A percentile compares a stretch with the other conserved stretches of the same genome.
phyloP scores from a whole-genome alignment of 257 asterid species.

The Plantago ovata region DNA sequence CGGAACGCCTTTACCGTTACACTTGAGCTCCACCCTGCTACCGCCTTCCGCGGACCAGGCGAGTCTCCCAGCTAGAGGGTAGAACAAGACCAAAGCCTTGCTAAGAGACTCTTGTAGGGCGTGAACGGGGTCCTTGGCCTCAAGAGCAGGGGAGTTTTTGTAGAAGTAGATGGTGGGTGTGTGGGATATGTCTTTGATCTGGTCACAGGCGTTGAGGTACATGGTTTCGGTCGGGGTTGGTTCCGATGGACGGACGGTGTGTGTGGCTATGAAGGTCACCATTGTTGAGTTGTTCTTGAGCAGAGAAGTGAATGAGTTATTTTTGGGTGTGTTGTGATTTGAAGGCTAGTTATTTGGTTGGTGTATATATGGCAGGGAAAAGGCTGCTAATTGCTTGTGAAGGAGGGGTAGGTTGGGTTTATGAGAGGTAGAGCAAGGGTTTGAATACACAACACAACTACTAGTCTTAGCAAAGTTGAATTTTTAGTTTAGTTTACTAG shows the following conservation, averaged over 20 bases:
- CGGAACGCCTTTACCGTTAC: conserved; percentile 51
- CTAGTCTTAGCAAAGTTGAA: no score
- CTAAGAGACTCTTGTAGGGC: conserved; percentile 38
- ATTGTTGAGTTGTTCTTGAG: conserved; percentile 5
- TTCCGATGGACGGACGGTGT: conserved; percentile 50
- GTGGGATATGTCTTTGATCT: conserved; percentile 45
- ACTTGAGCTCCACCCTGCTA: conserved; percentile 56
- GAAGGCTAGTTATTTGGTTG: no score
- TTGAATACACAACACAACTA: no score
- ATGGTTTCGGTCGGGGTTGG: conserved; percentile 42
- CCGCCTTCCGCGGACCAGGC: conserved; percentile 37
- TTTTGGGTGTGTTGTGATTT: no score
- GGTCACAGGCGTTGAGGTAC: conserved; percentile 46
- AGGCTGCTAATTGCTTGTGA: no score
- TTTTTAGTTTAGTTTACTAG: no score
- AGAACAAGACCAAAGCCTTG: conserved; percentile 41
- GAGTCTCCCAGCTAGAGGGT: conserved; percentile 66
- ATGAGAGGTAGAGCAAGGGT: no score
- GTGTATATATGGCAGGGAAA: no score
- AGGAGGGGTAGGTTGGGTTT: no score
- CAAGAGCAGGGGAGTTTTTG: conserved; percentile 21
- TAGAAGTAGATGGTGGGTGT: conserved; percentile 56
- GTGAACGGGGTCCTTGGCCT: conserved; percentile 11
- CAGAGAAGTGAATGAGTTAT: no score
- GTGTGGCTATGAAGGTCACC: conserved; percentile 37